phyloP scores from a whole-genome alignment of 345 rosid genomes.

The Pseudoturritis turrita region DNA sequence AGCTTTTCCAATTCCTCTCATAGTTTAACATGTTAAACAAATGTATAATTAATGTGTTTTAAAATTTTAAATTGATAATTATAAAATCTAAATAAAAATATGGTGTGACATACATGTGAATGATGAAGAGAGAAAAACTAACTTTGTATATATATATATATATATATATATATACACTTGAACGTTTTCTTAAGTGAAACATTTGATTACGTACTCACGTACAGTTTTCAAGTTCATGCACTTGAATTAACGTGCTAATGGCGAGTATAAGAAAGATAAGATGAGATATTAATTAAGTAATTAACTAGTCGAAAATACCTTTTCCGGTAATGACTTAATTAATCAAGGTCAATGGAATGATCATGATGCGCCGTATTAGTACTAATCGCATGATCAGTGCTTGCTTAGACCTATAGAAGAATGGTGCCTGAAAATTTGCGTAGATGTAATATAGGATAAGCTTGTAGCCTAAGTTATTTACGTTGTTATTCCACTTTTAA shows the following conservation, averaged over 20 bases:
- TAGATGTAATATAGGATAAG: not conserved
- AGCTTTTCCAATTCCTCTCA: too few species aligned
- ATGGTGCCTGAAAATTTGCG: not conserved
- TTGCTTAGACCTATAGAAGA: not conserved
- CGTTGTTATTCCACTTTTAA: not conserved
- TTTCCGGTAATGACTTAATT: not conserved
- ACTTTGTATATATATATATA: too few species aligned
- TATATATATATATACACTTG: too few species aligned
- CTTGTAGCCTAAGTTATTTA: conserved; percentile 1
- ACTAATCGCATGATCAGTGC: conserved; percentile 11
- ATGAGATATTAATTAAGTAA: not conserved
- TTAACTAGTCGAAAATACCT: not conserved
- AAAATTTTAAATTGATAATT: too few species aligned
- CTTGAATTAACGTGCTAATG: conserved; percentile 3
- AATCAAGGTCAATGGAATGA: conserved; percentile 4
- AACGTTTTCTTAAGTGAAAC: conserved; percentile 10
- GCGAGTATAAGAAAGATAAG: not conserved
- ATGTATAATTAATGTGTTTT: too few species aligned
- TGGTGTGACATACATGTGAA: too few species aligned
- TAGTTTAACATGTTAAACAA: too few species aligned
- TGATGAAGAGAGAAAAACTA: too few species aligned
- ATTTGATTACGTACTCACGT: conserved; percentile 17
- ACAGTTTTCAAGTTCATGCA: conserved; percentile 31
- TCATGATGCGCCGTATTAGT: conserved; percentile 14
- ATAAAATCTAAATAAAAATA: too few species aligned